These are phyloP conservation scores for Leishmania mexicana DNA, from an alignment of 208 protist genomes.

Conservation along the genomic window DNA sequence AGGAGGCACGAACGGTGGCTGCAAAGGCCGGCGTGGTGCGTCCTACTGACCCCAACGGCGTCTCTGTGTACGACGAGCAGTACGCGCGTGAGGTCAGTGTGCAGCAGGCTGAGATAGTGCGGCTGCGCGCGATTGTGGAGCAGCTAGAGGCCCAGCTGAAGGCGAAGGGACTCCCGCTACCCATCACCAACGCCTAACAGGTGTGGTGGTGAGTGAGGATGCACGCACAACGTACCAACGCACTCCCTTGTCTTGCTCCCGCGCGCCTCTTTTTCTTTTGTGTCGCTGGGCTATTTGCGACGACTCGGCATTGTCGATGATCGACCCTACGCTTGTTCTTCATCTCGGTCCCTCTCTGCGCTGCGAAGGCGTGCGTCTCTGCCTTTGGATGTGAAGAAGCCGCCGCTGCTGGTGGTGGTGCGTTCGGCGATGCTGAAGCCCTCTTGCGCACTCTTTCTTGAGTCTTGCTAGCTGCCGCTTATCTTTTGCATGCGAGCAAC, in stretches of 20 bases:
- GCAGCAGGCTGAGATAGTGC: constrained; percentile 85
- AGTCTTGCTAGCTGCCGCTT: not conserved
- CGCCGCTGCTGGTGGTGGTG: not conserved
- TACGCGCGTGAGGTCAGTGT: constrained; percentile 81
- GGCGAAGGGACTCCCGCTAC: constrained; percentile 66
- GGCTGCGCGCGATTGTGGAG: constrained; percentile 64
- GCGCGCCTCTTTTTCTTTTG: not conserved
- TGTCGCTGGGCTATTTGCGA: not conserved
- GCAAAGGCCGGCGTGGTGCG: constrained; percentile 65
- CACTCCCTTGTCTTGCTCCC: not conserved
- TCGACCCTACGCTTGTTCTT: not conserved
- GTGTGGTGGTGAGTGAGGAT: not conserved
- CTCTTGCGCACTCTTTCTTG: not conserved
- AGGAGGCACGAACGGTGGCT: constrained; percentile 91
- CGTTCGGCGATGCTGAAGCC: not conserved
- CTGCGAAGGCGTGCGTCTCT: not conserved
- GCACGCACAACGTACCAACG: too few relatives aligned
- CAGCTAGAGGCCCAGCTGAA: constrained; percentile 74
- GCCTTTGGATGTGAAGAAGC: not conserved
- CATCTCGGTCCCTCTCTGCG: not conserved
- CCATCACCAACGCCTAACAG: constrained; percentile 22
- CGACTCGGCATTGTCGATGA: not conserved
- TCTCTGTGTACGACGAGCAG: constrained; percentile 74
- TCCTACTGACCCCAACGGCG: constrained; percentile 45
- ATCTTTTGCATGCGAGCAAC: not conserved